Base-by-base conservation (phyloP, 2,329 filamentous ascomycete genomes). In the Periglandula ipomoeae region DNA sequence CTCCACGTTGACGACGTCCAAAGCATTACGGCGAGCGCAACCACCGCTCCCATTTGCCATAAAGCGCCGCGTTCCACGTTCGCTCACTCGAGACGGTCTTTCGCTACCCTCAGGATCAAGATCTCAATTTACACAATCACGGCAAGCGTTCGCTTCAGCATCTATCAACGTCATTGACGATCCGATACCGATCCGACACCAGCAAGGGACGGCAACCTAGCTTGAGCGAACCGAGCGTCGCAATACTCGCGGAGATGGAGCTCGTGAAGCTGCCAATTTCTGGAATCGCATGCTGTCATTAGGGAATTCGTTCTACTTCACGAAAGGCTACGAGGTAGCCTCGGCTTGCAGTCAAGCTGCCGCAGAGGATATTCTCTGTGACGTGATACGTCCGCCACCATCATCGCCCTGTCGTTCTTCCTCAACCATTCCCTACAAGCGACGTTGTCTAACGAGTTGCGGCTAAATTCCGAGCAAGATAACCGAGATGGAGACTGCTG, bases 401-500 rank as follows among this genome's bases (percentile, higher is more conserved):
- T 56, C 50, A 44, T 53, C 53, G 51, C 52, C 56, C 54, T 17
- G 15, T 26, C 15, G 7, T 35, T 22, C n/a, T 30, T 17, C 30
- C 11, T 20, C 7, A 44, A 23, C 22, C 39, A 22, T 27, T 44
- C 35, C 34, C 27, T 7, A n/a, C n/a, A n/a, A n/a, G 43, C 37
- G 30, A 13, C 50, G 47, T 54, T 39, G 43, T 38, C 30, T 15
- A 40, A 38, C 44, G 34, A 30, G 37, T 42, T 23, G 35, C 46
- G 40, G 19, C 17, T 34, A 40, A 30, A 11, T 11, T n/a, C 11
- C 40, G 19, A 50, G 22, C 27, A 34, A 64, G 55, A 60, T 64
- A 57, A 65, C 61, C 75, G 77, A 75, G 61, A 82, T 82, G 78
- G 78, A 82, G 65, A 73, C 74, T 64, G 75, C 76, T 55, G 78